Percentiles rank a stretch among this genome's conserved stretches.
Conservation (phyloP, 106 monocot species). For the Phalaenopsis equestris region DNA sequence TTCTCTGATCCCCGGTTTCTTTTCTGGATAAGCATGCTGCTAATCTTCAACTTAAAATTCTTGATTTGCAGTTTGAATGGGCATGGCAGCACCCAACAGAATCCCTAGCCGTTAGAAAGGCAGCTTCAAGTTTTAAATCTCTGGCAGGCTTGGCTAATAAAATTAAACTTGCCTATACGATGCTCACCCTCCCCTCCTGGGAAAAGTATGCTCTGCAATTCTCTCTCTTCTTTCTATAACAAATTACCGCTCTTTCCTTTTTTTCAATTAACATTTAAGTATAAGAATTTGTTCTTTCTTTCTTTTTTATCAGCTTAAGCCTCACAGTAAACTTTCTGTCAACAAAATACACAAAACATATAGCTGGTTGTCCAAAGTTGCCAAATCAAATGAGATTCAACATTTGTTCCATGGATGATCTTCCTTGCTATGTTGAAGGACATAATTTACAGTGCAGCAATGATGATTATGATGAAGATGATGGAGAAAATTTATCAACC, state of each 20-base stretch:
- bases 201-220: constrained; percentile 45
- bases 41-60: neutral
- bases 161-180: constrained; percentile 80
- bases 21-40: neutral
- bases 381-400: constrained; percentile 71
- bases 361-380: constrained; percentile 53
- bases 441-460: constrained; percentile 11
- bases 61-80: constrained; percentile 80
- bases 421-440: constrained; percentile 57
- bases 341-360: constrained; percentile 55
- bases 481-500: neutral
- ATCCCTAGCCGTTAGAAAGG: constrained; percentile 82
- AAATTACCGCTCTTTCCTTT: neutral
- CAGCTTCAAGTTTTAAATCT: constrained; percentile 72
- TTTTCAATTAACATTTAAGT: neutral
- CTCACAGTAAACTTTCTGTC: constrained; percentile 92
- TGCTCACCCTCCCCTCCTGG: constrained; percentile 88
- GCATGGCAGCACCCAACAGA: constrained; percentile 94
- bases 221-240: neutral
- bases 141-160: constrained; percentile 68
- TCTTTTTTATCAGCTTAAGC: constrained; percentile 43
- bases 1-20: no score
- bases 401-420: constrained; percentile 67
- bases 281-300: neutral
- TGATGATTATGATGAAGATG: constrained; percentile 16